phyloP scores from a whole-genome alignment of 495 filamentous ascomycete genomes.

The Tuber umbilicatum region DNA sequence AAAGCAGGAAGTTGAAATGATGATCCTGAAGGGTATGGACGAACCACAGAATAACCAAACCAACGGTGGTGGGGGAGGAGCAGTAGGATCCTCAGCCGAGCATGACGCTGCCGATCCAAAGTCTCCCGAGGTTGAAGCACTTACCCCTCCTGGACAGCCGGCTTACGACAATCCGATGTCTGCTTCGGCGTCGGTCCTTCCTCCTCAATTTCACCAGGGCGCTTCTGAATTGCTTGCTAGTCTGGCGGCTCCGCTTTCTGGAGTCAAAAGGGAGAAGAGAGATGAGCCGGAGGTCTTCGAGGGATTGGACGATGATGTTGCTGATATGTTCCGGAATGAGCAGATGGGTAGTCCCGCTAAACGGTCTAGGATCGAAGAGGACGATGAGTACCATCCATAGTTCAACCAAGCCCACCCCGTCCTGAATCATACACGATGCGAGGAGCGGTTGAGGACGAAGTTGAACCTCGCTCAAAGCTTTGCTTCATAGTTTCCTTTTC shows the following conservation, averaged over 20 bases:
- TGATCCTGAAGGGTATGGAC: conserved; percentile 74
- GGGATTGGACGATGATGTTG: conserved; percentile 74
- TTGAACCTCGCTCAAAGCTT: not conserved
- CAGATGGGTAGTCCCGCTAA: conserved; percentile 32
- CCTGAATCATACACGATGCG: not conserved
- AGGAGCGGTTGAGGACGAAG: not conserved
- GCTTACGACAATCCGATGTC: conserved; percentile 32
- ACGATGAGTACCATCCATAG: conserved; percentile 39
- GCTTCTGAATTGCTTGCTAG: conserved; percentile 50
- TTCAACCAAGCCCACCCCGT: not conserved
- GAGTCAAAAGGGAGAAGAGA: conserved; percentile 68
- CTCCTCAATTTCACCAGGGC: conserved; percentile 44
- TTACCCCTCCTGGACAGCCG: conserved; percentile 63
- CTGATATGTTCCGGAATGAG: conserved; percentile 64
- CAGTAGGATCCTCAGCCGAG: conserved; percentile 42
- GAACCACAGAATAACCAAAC: conserved; percentile 42
- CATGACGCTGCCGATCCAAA: conserved; percentile 44
- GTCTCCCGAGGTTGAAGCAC: conserved; percentile 71
- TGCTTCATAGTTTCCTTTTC: not conserved
- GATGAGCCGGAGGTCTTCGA: conserved; percentile 58
- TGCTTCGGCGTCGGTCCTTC: conserved; percentile 43
- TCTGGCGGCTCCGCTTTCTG: conserved; percentile 46
- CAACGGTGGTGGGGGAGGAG: conserved; percentile 38
- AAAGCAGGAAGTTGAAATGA: conserved; percentile 80
- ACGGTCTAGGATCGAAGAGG: conserved; percentile 39